Percentiles rank a stretch among this genome's conserved stretches.
phyloP scores from a whole-genome alignment of 176 grass and related monocot species.

The Oryza australiensis region DNA sequence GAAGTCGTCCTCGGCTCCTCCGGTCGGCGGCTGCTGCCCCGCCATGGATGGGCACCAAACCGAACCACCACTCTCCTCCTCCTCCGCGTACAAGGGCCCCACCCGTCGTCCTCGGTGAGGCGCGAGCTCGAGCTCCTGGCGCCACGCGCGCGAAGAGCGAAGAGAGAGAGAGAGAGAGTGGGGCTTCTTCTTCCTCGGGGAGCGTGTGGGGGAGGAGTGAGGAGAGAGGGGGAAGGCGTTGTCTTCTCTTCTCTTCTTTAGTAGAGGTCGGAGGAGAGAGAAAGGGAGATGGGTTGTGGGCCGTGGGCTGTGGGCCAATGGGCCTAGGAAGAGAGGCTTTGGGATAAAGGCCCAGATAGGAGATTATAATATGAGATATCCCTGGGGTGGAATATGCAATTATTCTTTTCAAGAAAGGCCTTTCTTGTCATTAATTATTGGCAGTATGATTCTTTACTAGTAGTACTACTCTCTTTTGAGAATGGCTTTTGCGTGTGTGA shows the following conservation, averaged over 20 bases:
- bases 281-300: not conserved
- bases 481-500: no score
- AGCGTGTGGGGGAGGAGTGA: not conserved
- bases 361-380: no score
- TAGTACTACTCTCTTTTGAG: no score
- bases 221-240: not conserved
- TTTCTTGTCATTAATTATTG: not conserved
- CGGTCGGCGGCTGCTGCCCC: constrained; percentile 51
- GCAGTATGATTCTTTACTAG: not conserved
- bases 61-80: not conserved
- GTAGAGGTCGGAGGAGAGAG: not conserved
- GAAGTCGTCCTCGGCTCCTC: constrained; percentile 72
- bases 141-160: not conserved
- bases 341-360: not conserved
- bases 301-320: not conserved
- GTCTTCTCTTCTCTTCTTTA: constrained; percentile 32
- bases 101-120: not conserved
- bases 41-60: constrained; percentile 46
- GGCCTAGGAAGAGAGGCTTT: not conserved
- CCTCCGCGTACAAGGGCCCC: not conserved
- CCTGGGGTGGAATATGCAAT: not conserved
- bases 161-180: not conserved
- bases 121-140: constrained; percentile 15
- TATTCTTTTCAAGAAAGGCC: not conserved
- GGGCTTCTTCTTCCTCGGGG: not conserved